Conservation (phyloP, 78 protist genomes). For the Salpingoeca rosetta region DNA sequence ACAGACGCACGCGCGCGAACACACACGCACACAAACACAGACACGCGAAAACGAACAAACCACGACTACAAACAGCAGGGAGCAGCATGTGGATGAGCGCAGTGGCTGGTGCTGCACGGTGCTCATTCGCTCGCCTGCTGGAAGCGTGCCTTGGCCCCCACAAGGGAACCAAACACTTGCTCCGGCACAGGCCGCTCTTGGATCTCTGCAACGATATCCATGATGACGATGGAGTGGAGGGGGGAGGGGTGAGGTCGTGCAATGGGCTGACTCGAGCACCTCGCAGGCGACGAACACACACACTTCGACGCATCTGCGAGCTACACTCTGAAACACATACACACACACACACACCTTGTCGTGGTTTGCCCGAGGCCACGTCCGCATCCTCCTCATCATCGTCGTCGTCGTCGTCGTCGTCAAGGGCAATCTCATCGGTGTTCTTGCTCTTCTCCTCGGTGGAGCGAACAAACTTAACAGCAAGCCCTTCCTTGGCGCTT, state of each 20-base stretch:
- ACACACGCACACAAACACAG: background rate
- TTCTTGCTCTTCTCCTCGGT: background rate
- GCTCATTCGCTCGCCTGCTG: background rate
- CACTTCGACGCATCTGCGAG: background rate
- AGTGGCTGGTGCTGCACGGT: too few relatives aligned
- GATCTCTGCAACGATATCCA: background rate
- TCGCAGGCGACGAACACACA: background rate
- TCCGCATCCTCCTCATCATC: slow-evolving; percentile 3
- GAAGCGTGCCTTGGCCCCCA: background rate
- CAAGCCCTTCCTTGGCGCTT: background rate
- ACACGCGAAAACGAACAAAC: background rate
- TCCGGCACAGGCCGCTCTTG: slow-evolving; percentile 7
- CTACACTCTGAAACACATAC: background rate
- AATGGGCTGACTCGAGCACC: background rate
- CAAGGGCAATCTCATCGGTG: slow-evolving; percentile 12
- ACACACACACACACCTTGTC: background rate
- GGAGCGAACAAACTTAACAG: too few relatives aligned
- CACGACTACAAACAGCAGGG: too few relatives aligned
- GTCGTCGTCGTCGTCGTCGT: slow-evolving; percentile 7
- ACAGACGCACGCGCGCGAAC: background rate
- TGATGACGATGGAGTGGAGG: background rate
- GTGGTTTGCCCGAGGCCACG: background rate
- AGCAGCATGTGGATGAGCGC: too few relatives aligned
- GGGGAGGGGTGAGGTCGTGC: background rate
- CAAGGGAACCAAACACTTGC: background rate